Percentiles rank a stretch among this genome's conserved stretches.
phyloP scores from a whole-genome alignment of 352 stramenopile genomes.

The Phytophthora megakarya region DNA sequence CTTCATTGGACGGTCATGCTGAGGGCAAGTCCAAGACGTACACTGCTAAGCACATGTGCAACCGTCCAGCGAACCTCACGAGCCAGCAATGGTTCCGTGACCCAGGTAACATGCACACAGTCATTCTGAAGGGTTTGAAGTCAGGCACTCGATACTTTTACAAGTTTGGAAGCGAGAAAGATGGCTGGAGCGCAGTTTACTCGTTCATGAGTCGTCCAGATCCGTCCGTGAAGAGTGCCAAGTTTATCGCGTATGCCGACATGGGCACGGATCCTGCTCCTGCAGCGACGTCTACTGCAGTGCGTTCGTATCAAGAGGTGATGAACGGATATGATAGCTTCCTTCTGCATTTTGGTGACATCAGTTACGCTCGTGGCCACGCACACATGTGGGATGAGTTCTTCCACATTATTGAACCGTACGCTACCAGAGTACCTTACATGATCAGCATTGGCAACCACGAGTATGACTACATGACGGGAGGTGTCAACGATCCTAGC shows the following conservation, averaged over 20 bases:
- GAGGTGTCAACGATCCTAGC: slow-evolving; percentile 62
- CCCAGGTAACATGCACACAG: slow-evolving; percentile 80
- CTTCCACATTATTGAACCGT: slow-evolving; percentile 73
- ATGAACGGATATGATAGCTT: slow-evolving; percentile 73
- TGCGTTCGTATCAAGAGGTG: slow-evolving; percentile 67
- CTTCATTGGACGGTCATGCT: slow-evolving; percentile 30
- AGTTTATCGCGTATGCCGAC: slow-evolving; percentile 85
- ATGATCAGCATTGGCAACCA: slow-evolving; percentile 84
- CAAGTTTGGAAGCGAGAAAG: slow-evolving; percentile 75
- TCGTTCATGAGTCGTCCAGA: slow-evolving; percentile 60
- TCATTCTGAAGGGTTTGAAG: slow-evolving; percentile 59
- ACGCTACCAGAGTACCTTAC: slow-evolving; percentile 74
- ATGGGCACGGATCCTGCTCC: slow-evolving; percentile 77
- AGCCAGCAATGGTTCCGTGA: slow-evolving; percentile 76
- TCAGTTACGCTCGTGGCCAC: slow-evolving; percentile 71
- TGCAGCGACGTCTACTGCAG: slow-evolving; percentile 59
- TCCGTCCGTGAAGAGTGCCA: slow-evolving; percentile 45
- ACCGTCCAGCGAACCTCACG: slow-evolving; percentile 61
- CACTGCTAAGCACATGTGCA: slow-evolving; percentile 67
- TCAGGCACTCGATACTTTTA: slow-evolving; percentile 67
- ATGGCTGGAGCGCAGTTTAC: slow-evolving; percentile 72
- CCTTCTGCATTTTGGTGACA: slow-evolving; percentile 77
- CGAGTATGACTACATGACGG: slow-evolving; percentile 76
- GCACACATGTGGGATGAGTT: slow-evolving; percentile 77
- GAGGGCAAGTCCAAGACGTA: slow-evolving; percentile 67